These are phyloP conservation scores for Chrysoporthe deuterocubensis DNA, from an alignment of 2,329 filamentous ascomycete genomes.

Conservation along the genomic window DNA sequence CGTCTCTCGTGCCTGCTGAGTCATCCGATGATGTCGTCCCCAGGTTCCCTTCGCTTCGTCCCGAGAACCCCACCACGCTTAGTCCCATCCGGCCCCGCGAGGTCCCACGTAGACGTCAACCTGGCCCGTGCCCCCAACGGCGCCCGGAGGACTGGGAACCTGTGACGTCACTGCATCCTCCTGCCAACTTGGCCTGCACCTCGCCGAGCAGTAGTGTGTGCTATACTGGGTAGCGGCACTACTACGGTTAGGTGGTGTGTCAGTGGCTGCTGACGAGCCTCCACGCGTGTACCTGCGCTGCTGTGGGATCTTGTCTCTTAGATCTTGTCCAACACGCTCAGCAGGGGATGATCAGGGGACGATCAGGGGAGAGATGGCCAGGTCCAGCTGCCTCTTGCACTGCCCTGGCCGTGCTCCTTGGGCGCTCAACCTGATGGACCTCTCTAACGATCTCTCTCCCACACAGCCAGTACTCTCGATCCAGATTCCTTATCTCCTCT, in stretches of 20 bases:
- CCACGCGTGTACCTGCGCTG: too few species aligned
- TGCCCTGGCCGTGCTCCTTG: too few species aligned
- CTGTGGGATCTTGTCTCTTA: not conserved
- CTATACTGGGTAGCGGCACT: not conserved
- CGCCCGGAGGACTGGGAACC: not conserved
- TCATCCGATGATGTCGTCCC: not conserved
- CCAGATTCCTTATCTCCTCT: too few species aligned
- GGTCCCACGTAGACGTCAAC: not conserved
- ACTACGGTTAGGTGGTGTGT: not conserved
- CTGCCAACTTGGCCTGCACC: not conserved
- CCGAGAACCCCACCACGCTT: not conserved
- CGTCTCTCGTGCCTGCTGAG: not conserved
- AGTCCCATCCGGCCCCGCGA: not conserved
- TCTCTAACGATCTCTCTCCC: too few species aligned
- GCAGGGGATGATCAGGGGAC: not conserved
- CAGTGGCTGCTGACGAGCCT: too few species aligned
- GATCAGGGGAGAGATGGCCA: too few species aligned
- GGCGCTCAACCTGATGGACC: too few species aligned
- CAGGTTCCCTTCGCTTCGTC: not conserved
- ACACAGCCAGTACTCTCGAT: too few species aligned
- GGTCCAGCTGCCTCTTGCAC: too few species aligned
- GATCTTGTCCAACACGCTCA: not conserved
- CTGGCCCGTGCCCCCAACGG: not conserved
- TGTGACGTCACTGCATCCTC: not conserved
- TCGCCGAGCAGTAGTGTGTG: not conserved